phyloP scores from a whole-genome alignment of 129 eudicot species.

The Lactuca sativa region DNA sequence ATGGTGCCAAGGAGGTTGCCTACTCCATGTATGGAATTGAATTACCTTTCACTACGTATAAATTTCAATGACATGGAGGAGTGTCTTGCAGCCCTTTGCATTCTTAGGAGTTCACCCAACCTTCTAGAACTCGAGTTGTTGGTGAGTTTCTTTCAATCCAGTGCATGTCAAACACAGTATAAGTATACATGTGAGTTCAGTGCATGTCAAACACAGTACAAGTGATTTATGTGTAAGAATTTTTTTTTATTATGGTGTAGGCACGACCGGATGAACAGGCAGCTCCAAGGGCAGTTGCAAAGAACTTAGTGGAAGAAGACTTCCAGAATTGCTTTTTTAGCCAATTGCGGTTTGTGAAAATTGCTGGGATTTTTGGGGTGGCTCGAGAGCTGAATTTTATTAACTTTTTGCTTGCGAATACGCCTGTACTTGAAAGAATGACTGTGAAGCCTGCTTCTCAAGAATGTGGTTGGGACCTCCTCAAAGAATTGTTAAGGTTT shows the following conservation, averaged over 20 bases:
- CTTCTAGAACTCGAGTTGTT: conserved; percentile 78
- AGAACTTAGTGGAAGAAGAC: conserved; percentile 42
- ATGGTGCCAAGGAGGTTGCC: conserved; percentile 72
- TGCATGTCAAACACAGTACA: too few species aligned
- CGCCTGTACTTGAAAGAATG: conserved; percentile 79
- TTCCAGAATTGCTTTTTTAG: conserved; percentile 41
- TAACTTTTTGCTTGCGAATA: conserved; percentile 71
- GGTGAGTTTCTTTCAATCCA: conserved; percentile 42
- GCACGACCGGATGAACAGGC: conserved; percentile 73
- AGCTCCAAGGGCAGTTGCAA: conserved; percentile 25
- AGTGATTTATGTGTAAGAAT: background rate
- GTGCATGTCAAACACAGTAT: too few species aligned
- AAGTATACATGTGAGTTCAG: too few species aligned
- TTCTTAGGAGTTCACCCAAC: conserved; percentile 87
- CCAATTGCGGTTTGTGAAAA: conserved; percentile 58
- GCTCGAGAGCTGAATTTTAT: conserved; percentile 66
- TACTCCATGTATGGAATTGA: conserved; percentile 60
- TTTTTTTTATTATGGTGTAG: conserved; percentile 32
- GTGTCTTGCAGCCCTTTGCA: conserved; percentile 77
- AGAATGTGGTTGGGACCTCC: conserved; percentile 67
- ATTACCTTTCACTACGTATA: conserved; percentile 70
- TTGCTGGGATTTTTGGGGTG: conserved; percentile 57
- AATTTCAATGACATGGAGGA: conserved; percentile 70
- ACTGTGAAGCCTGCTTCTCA: conserved; percentile 67
- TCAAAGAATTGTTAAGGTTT: conserved; percentile 71